These are phyloP conservation scores for Hypericum androsaemum DNA, from an alignment of 345 rosid species.

Conservation along the genomic window DNA sequence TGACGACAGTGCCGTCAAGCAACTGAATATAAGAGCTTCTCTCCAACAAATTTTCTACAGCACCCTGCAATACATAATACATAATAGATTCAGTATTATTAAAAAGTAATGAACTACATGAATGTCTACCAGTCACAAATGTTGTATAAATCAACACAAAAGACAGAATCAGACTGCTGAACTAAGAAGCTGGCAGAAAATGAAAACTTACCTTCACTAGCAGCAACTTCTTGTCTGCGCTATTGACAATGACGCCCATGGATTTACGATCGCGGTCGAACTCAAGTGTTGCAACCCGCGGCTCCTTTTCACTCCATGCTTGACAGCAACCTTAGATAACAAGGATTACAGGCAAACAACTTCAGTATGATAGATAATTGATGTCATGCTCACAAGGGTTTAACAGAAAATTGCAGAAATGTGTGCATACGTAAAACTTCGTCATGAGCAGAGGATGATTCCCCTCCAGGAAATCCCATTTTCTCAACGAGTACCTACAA, in stretches of 20 bases:
- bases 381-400: neutral
- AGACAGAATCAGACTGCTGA: neutral
- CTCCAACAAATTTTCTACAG: constrained; percentile 81
- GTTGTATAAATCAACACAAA: neutral
- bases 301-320: constrained; percentile 58
- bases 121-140: neutral
- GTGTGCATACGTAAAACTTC: constrained; percentile 44
- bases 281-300: constrained; percentile 87
- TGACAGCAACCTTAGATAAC: constrained; percentile 49
- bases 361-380: neutral
- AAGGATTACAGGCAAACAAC: neutral
- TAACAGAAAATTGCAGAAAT: constrained; percentile 2
- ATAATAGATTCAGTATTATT: neutral
- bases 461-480: constrained; percentile 70
- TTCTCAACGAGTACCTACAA: constrained; percentile 84
- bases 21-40: constrained; percentile 70
- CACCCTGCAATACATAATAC: constrained; percentile 54
- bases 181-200: neutral
- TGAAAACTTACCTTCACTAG: constrained; percentile 61
- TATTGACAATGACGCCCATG: constrained; percentile 90
- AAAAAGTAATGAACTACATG: neutral
- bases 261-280: constrained; percentile 88
- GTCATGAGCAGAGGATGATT: constrained; percentile 26
- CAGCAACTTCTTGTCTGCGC: constrained; percentile 54
- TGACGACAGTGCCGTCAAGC: constrained; percentile 55